Conservation (phyloP, 495 filamentous ascomycete genomes). For the Tuber umbilicatum region DNA sequence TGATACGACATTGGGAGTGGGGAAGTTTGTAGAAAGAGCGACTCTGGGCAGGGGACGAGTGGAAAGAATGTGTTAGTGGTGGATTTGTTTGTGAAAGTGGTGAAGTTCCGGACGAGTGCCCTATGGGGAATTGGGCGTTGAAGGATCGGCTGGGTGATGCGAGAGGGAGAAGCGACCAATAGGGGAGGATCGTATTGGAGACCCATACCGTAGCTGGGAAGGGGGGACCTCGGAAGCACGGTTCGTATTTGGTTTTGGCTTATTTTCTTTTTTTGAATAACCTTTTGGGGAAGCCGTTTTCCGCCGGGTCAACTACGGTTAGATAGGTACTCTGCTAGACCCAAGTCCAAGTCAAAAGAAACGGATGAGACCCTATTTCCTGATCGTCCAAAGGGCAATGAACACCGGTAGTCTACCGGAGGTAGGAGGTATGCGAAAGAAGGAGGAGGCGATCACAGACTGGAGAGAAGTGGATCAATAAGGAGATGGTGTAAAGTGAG, state of each 20-base stretch:
- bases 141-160: slow-evolving; percentile 17
- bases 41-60: slow-evolving; percentile 28
- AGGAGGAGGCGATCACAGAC: slow-evolving; percentile 8
- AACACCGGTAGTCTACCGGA: no score
- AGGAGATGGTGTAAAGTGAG: not conserved
- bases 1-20: slow-evolving; percentile 10
- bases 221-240: not conserved
- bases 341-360: not conserved
- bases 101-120: not conserved
- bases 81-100: slow-evolving; percentile 7
- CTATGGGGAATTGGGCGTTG: slow-evolving; percentile 23
- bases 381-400: not conserved
- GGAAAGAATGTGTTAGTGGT: slow-evolving; percentile 17
- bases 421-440: slow-evolving; percentile 11
- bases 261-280: slow-evolving; percentile 17
- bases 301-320: slow-evolving; percentile 1
- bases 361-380: not conserved
- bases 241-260: slow-evolving; percentile 11
- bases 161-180: slow-evolving; percentile 14
- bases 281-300: not conserved
- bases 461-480: slow-evolving; percentile 9
- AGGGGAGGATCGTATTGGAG: slow-evolving; percentile 10
- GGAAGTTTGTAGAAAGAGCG: slow-evolving; percentile 22
- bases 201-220: slow-evolving; percentile 2
- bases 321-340: not conserved